Evolutionary conservation across 768 basidiomycete genomes (phyloP).

Genomic region (Gloeopeniophorella convolvens): DNA sequence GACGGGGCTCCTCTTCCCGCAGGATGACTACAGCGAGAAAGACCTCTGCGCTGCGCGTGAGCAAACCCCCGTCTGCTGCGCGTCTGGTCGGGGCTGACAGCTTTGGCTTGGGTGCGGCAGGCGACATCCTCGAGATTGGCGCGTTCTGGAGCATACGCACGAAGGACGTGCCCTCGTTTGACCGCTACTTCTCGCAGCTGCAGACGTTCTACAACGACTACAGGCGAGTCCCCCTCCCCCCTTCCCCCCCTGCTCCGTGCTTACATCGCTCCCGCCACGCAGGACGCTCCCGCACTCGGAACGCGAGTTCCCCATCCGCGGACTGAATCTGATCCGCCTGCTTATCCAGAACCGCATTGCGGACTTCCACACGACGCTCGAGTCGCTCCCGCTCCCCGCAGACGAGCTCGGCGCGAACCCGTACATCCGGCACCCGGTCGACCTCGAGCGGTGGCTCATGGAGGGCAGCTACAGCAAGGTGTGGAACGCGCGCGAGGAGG

Average conservation of each 20-base stretch:
- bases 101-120: slow-evolving; percentile 33
- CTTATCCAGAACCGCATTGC: slow-evolving; percentile 95
- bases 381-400: slow-evolving; percentile 71
- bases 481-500: slow-evolving; percentile 90
- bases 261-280: neutral
- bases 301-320: slow-evolving; percentile 82
- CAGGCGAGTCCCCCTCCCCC: slow-evolving; percentile 37
- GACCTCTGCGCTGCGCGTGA: slow-evolving; percentile 43
- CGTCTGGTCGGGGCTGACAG: neutral
- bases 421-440: slow-evolving; percentile 78
- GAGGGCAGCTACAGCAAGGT: slow-evolving; percentile 98
- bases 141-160: slow-evolving; percentile 90
- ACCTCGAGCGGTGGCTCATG: slow-evolving; percentile 96
- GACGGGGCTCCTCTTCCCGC: slow-evolving; percentile 70
- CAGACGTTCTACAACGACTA: slow-evolving; percentile 87
- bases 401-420: slow-evolving; percentile 63
- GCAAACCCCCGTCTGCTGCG: neutral
- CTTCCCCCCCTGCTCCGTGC: neutral
- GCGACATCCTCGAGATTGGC: slow-evolving; percentile 93
- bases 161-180: slow-evolving; percentile 86
- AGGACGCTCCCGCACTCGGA: slow-evolving; percentile 68
- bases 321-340: slow-evolving; percentile 90
- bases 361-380: slow-evolving; percentile 94
- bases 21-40: slow-evolving; percentile 50
- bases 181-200: slow-evolving; percentile 90